Evolutionary conservation across 192 early-diverging fungal species (phyloP), one percentile per base, ranked within the genome.

Genomic region (Podila epigama): DNA sequence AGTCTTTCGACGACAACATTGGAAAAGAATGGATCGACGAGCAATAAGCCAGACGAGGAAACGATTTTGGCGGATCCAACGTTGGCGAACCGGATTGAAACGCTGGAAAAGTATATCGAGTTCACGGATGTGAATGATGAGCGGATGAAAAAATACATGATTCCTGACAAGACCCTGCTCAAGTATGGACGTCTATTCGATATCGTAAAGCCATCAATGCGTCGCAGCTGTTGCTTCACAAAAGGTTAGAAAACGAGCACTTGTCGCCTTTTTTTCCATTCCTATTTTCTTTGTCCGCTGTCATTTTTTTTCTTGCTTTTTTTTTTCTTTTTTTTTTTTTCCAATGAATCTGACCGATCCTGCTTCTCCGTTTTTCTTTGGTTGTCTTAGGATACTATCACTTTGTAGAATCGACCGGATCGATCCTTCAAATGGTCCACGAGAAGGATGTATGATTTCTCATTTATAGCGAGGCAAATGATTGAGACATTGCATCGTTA

Each of bases 161-260:
- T 88, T 27, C 81, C 86, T 25, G 77, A 88, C 40, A 84, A 87
- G 80, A 70, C 63, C 1, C 60, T 87, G 41, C n/a, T 79, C 13
- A 88, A 88, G 41, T 82, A 86, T 36, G 82, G 83, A 25, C 52
- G 79, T 5, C 58, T 84, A 11, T 88, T 88, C 82, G 87, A 93
- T 77, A 89, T 93, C 22, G 89, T 94, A 20, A 90, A 89, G 44
- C 82, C 86, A 1, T 69, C 80, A 20, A 83, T 82, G 18, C 81
- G 68, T 40, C 79, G 89, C 35, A 89, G 91, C 22, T 93, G 91
- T 63, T 94, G 93, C 70, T 94, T 94, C 65, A 94, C 93, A 16
- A 94, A 94, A 80, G 89, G 84, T 79, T 55, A 51, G 5, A n/a
- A n/a, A n/a, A n/a, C n/a, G n/a, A n/a, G n/a, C n/a, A n/a, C n/a